phyloP scores from a whole-genome alignment of 1,139 yeast species.

The Kodamaea fungicola region DNA sequence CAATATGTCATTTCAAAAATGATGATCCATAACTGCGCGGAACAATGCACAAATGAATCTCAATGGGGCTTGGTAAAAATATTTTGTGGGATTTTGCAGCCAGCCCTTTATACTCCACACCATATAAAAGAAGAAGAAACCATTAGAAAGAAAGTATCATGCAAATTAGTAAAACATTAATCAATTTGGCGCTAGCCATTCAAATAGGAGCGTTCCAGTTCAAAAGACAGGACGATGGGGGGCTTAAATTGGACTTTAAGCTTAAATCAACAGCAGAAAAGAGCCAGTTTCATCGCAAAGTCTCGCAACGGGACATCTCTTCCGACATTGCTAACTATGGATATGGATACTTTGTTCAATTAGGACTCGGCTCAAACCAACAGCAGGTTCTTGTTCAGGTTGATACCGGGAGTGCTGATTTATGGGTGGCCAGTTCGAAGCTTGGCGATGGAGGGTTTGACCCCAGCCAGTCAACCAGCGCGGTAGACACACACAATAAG shows the following conservation, averaged over 20 bases:
- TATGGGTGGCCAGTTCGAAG: slow-evolving; percentile 12
- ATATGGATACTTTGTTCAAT: slow-evolving; percentile 8
- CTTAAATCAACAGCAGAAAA: slow-evolving; percentile 4
- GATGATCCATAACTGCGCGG: too few species aligned
- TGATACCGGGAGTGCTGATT: slow-evolving; percentile 20
- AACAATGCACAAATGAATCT: too few species aligned
- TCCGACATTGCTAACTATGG: slow-evolving; percentile 2
- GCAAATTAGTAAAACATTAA: background rate
- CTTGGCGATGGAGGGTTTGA: slow-evolving; percentile 14
- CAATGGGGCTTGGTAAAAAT: too few species aligned
- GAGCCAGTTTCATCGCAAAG: background rate
- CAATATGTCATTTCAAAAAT: too few species aligned
- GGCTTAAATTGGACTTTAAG: slow-evolving; percentile 12
- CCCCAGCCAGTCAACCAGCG: slow-evolving; percentile 7
- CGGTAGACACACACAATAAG: background rate
- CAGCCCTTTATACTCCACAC: too few species aligned
- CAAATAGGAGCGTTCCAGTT: background rate
- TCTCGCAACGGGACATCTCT: background rate
- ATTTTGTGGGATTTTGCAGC: too few species aligned
- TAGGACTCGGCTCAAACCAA: slow-evolving; percentile 12
- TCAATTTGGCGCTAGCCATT: background rate
- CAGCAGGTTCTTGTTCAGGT: slow-evolving; percentile 11
- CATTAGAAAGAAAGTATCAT: too few species aligned
- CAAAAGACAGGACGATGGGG: slow-evolving; percentile 8
- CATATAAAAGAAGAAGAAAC: too few species aligned